Evolutionary conservation across 1,284 basidiomycete genomes (phyloP), one percentile per base, ranked within the genome.

Genomic region (Rhodotorula mucilaginosa): DNA sequence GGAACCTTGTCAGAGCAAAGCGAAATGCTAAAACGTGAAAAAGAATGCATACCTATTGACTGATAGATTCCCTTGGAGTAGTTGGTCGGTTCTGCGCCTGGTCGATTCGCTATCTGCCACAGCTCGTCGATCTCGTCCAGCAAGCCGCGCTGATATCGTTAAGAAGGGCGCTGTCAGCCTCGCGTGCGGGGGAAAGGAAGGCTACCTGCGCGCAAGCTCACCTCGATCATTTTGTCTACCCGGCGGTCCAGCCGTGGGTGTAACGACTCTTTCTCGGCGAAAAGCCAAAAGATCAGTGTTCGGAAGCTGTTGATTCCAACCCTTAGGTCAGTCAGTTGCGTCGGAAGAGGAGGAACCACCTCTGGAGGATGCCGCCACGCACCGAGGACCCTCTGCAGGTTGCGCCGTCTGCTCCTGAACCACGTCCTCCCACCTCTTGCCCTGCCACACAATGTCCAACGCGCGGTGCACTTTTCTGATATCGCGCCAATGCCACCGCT

Each of bases 401-500:
- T 80, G 81, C 57, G 84, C 80, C 39, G 89, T 86, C 78, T 92
- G 80, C 56, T 61, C 67, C 47, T 91, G 85, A 52, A 92, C 86
- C 52, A 90, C 88, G 73, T 91, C 93, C 1, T 89, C 85, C 44
- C 82, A 84, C 51, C 84, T 84, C 2, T 89, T 88, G 1, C 86
- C 87, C 72, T 92, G 89, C 81, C 88, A 88, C 73, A 94, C 88
- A 47, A 98, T 88, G 59, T 87, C 85, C 2, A 99, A 81, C 72
- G 87, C 91, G 39, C 95, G 86, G 31, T 91, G 81, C 2, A 97
- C 90, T 80, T 98, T 99, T 26, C 97, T 85, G 0, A 91, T 89
- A 78, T 99, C 97, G 72, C 86, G 87, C 92, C 93, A 97, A 81
- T 99, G 97, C 96, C 97, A 99, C 72, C 94, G 84, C 21, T 83